Conservation (phyloP, 2,329 filamentous ascomycete genomes). For the Apiospora malaysiana region DNA sequence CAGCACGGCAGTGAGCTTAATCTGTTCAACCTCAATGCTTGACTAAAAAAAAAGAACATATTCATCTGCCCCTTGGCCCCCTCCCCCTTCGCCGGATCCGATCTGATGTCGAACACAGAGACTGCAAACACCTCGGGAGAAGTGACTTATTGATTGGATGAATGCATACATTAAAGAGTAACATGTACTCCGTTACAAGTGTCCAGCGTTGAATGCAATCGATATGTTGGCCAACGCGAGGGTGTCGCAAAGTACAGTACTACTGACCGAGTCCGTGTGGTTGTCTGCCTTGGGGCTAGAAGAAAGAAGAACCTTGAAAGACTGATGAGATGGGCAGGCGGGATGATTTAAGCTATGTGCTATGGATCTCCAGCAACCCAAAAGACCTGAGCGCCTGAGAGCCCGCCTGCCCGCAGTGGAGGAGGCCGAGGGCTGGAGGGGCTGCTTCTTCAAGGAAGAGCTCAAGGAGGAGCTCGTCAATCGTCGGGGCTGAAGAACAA, state of each 20-base stretch:
- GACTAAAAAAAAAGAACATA: not conserved
- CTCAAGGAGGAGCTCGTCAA: not conserved
- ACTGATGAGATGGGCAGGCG: not conserved
- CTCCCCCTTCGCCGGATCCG: not conserved
- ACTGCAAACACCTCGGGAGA: not conserved
- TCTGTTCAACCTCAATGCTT: not conserved
- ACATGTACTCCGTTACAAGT: too few species aligned
- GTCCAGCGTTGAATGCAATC: not conserved
- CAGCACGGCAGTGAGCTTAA: constrained; percentile 6
- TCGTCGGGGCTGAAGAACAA: not conserved
- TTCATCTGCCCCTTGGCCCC: not conserved
- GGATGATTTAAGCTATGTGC: constrained; percentile 1
- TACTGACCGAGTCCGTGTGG: not conserved
- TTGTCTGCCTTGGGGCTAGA: not conserved
- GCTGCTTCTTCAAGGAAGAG: too few species aligned
- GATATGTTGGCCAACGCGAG: not conserved
- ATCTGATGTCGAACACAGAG: not conserved
- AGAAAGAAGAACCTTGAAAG: not conserved
- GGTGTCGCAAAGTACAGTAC: not conserved
- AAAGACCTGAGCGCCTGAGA: not conserved
- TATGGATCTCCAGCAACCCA: not conserved
- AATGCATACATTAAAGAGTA: not conserved
- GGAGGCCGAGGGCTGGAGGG: not conserved
- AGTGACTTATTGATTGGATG: not conserved
- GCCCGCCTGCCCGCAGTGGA: not conserved